These are phyloP conservation scores for Metrosideros polymorpha DNA, from an alignment of 441 rosid genomes.

Conservation along the genomic window DNA sequence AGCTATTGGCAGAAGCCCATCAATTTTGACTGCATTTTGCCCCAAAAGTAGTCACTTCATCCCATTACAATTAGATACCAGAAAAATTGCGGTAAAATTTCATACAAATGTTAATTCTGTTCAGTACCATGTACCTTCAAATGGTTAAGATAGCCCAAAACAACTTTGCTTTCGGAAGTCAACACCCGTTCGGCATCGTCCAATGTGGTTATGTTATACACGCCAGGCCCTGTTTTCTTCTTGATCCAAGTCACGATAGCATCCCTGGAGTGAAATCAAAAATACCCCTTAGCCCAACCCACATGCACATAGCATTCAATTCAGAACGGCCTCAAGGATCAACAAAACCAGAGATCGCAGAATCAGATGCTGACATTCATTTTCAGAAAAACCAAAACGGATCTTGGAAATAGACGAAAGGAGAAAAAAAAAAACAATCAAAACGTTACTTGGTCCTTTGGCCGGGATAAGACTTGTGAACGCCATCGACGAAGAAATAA, in stretches of 20 bases:
- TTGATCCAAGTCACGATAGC: slow-evolving; percentile 88
- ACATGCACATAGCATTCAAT: neutral
- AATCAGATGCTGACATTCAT: neutral
- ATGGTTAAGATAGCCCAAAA: slow-evolving; percentile 74
- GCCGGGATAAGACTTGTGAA: slow-evolving; percentile 67
- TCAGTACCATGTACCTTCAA: slow-evolving; percentile 50
- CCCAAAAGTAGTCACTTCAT: neutral
- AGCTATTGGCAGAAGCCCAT: neutral
- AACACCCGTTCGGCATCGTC: slow-evolving; percentile 79
- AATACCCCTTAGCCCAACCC: neutral
- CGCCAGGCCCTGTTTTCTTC: slow-evolving; percentile 95
- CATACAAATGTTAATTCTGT: neutral
- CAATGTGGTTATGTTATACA: slow-evolving; percentile 56
- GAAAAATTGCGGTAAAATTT: neutral
- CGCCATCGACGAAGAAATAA: slow-evolving; percentile 73
- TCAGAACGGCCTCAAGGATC: neutral
- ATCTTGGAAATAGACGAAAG: neutral
- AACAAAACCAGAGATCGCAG: neutral
- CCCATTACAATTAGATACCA: neutral
- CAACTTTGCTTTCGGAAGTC: slow-evolving; percentile 73
- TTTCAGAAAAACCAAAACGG: neutral
- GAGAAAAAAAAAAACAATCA: neutral
- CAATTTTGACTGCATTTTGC: neutral
- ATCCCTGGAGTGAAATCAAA: slow-evolving; percentile 34
- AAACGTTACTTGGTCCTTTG: slow-evolving; percentile 74